Conservation (phyloP, 495 filamentous ascomycete genomes). For the Bombardia bombarda region DNA sequence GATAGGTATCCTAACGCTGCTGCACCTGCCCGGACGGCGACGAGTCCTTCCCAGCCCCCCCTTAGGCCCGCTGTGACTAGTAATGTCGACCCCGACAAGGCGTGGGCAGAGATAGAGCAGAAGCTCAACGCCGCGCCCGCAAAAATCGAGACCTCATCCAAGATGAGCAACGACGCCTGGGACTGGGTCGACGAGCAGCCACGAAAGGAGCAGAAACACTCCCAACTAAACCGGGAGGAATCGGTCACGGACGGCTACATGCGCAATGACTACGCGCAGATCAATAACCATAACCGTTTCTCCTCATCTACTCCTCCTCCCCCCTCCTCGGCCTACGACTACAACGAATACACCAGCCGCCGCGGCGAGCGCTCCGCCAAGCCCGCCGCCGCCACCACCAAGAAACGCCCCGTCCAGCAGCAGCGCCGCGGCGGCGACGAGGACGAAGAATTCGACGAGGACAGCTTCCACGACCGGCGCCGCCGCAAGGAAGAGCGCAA, state of each 20-base stretch:
- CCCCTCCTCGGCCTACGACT: too few relatives aligned
- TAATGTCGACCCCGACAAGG: not conserved
- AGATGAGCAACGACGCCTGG: not conserved
- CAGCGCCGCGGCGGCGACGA: conserved; percentile 11
- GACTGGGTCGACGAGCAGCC: not conserved
- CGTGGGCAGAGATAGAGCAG: not conserved
- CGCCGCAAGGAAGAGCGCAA: conserved; percentile 28
- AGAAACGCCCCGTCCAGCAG: conserved; percentile 5
- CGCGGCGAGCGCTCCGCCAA: conserved; percentile 5
- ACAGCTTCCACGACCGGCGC: conserved; percentile 22
- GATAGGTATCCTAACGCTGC: not conserved
- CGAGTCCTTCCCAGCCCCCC: not conserved
- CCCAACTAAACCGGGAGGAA: too few relatives aligned
- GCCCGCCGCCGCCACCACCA: too few relatives aligned
- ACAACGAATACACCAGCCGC: too few relatives aligned
- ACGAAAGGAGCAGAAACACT: too few relatives aligned
- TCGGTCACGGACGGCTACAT: too few relatives aligned
- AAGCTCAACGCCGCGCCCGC: not conserved
- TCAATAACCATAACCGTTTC: too few relatives aligned
- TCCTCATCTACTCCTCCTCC: too few relatives aligned
- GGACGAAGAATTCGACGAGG: conserved; percentile 28
- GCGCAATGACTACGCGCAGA: too few relatives aligned
- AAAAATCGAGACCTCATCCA: not conserved
- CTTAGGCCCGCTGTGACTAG: too few relatives aligned
- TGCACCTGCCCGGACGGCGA: not conserved